A percentile compares a stretch with the other conserved stretches of the same genome.
Evolutionary conservation across 768 basidiomycete genomes (phyloP).

Genomic region (Sarcodon sp.): DNA sequence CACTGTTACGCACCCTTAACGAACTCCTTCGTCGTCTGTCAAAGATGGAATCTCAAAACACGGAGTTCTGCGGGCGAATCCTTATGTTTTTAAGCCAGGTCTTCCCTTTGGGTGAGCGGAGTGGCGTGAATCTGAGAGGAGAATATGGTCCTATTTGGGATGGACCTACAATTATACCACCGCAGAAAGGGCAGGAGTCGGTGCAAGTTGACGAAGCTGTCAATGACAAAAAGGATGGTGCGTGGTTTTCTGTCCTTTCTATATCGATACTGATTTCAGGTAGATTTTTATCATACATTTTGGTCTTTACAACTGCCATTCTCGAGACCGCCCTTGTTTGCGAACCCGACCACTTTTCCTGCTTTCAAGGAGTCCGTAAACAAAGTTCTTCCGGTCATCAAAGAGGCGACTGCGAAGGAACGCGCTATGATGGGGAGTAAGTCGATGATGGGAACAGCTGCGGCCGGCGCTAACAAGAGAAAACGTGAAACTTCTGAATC

Average conservation of each 20-base stretch:
- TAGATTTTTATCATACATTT: slow-evolving; percentile 79
- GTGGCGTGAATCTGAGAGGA: slow-evolving; percentile 84
- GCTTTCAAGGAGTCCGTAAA: slow-evolving; percentile 61
- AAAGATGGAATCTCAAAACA: slow-evolving; percentile 65
- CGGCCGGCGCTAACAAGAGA: slow-evolving; percentile 18
- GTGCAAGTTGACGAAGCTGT: slow-evolving; percentile 16
- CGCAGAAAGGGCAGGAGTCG: slow-evolving; percentile 15
- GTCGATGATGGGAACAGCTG: slow-evolving; percentile 13
- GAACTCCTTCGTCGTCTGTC: slow-evolving; percentile 79
- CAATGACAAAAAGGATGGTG: slow-evolving; percentile 44
- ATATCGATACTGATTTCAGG: slow-evolving; percentile 2
- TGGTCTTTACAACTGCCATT: slow-evolving; percentile 85
- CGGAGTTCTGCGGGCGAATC: slow-evolving; percentile 83
- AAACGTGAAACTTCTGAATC: slow-evolving; percentile 23
- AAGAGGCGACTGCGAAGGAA: slow-evolving; percentile 81
- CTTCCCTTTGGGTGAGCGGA: slow-evolving; percentile 80
- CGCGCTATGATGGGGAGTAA: slow-evolving; percentile 79
- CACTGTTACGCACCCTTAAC: slow-evolving; percentile 75
- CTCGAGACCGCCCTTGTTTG: slow-evolving; percentile 67
- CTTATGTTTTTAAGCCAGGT: slow-evolving; percentile 77
- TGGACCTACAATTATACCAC: slow-evolving; percentile 29
- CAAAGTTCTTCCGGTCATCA: slow-evolving; percentile 66
- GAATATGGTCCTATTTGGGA: slow-evolving; percentile 79
- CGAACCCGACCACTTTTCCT: slow-evolving; percentile 36
- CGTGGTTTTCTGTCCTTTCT: neutral